Evolutionary conservation across 1,284 basidiomycete species (phyloP).

Genomic region (Ustilago vetiveriae): DNA sequence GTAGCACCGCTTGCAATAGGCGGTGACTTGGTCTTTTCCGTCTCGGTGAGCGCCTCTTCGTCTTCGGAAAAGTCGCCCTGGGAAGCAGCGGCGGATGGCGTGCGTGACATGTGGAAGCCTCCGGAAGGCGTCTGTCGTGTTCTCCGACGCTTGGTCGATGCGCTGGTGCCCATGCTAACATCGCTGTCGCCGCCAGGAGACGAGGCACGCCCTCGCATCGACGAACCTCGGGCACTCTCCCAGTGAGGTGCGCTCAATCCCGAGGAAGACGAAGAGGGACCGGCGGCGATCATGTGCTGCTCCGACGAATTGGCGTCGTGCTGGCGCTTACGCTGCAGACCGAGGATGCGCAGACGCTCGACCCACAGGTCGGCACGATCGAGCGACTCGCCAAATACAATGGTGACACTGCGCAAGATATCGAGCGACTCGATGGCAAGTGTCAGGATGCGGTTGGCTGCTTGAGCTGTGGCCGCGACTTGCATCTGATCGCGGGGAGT

Average conservation of each 20-base stretch:
- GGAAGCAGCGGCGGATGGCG: slow-evolving; percentile 20
- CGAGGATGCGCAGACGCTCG: slow-evolving; percentile 58
- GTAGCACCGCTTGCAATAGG: slow-evolving; percentile 6
- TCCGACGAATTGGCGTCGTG: slow-evolving; percentile 45
- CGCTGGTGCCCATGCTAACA: slow-evolving; percentile 49
- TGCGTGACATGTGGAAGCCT: slow-evolving; percentile 43
- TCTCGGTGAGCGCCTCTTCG: slow-evolving; percentile 43
- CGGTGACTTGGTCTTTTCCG: slow-evolving; percentile 28
- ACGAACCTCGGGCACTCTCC: slow-evolving; percentile 44
- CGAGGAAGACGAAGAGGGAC: slow-evolving; percentile 13
- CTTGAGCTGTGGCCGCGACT: slow-evolving; percentile 68
- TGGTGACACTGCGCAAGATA: slow-evolving; percentile 86
- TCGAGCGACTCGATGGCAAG: slow-evolving; percentile 89
- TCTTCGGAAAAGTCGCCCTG: slow-evolving; percentile 30
- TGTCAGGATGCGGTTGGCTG: slow-evolving; percentile 82
- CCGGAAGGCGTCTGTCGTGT: slow-evolving; percentile 22
- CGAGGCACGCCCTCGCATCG: slow-evolving; percentile 33
- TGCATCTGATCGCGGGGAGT: slow-evolving; percentile 46
- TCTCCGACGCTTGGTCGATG: slow-evolving; percentile 46
- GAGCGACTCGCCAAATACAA: slow-evolving; percentile 84
- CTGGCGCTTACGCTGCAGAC: slow-evolving; percentile 56
- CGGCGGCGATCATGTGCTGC: slow-evolving; percentile 26
- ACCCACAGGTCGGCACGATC: slow-evolving; percentile 86
- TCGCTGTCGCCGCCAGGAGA: slow-evolving; percentile 45
- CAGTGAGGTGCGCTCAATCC: slow-evolving; percentile 19